These are phyloP conservation scores for Tetrastigma voinierianum DNA, from an alignment of 164 flowering plant genomes.

Conservation along the genomic window DNA sequence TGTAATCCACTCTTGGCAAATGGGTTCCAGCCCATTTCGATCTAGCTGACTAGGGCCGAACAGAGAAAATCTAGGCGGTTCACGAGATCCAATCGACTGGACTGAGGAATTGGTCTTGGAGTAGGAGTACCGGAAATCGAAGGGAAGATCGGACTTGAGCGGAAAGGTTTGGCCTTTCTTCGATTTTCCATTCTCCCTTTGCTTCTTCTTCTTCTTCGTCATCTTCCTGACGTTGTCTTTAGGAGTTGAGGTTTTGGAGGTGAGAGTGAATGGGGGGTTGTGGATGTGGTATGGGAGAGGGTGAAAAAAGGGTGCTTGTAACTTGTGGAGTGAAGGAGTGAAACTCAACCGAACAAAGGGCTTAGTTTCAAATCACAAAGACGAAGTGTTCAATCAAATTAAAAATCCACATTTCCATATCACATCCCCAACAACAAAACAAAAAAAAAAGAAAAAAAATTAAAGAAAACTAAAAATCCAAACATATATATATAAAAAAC, in stretches of 20 bases:
- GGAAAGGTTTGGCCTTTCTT: constrained; percentile 20
- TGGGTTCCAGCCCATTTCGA: constrained; percentile 81
- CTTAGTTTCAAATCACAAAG: no score
- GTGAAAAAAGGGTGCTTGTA: no score
- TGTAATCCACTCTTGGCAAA: no score
- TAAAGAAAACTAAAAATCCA: no score
- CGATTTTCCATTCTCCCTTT: constrained; percentile 8
- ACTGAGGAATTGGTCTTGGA: constrained; percentile 58
- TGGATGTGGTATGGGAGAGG: constrained; percentile 25
- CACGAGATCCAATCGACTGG: constrained; percentile 77
- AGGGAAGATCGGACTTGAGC: constrained; percentile 61
- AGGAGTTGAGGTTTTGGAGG: constrained; percentile 25
- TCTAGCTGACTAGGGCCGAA: constrained; percentile 87
- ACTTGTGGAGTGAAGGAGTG: no score
- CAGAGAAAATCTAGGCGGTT: constrained; percentile 78
- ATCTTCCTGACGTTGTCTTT: constrained; percentile 4
- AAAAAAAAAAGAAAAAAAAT: no score
- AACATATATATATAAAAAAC: background rate
- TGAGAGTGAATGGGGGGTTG: constrained; percentile 71
- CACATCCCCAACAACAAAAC: background rate
- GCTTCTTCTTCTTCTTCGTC: constrained; percentile 8
- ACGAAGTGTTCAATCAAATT: no score
- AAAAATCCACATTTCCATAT: background rate
- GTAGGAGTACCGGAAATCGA: constrained; percentile 83
- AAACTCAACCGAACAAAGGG: no score